A percentile compares a stretch with the other conserved stretches of the same genome.
These are phyloP conservation scores for Diplocarpon mali DNA, from an alignment of 2,329 filamentous ascomycete genomes.

Conservation along the genomic window DNA sequence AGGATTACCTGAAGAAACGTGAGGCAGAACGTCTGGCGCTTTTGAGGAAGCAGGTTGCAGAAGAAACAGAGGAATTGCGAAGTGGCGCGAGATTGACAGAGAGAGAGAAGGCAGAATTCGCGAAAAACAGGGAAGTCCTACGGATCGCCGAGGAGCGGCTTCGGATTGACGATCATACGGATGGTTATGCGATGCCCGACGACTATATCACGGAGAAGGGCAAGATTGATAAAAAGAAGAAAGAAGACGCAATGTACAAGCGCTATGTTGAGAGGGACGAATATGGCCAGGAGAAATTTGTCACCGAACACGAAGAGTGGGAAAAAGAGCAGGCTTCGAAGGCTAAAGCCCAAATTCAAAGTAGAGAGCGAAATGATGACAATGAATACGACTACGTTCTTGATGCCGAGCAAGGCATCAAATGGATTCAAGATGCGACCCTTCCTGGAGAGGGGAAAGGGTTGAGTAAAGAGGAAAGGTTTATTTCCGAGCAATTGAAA, in stretches of 20 bases:
- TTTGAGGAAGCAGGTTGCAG: constrained; percentile 79
- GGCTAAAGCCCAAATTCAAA: constrained; percentile 74
- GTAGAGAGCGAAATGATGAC: constrained; percentile 63
- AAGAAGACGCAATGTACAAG: constrained; percentile 82
- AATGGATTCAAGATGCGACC: constrained; percentile 67
- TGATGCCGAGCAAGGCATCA: constrained; percentile 78
- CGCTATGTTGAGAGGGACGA: constrained; percentile 82
- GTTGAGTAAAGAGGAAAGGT: constrained; percentile 67
- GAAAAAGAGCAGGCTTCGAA: constrained; percentile 81
- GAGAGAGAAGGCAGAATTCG: constrained; percentile 77
- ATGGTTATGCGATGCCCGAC: constrained; percentile 88
- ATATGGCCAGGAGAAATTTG: constrained; percentile 75
- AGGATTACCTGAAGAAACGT: constrained; percentile 88
- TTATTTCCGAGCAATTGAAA: constrained; percentile 70
- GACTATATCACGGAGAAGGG: constrained; percentile 93
- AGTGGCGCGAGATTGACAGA: constrained; percentile 66
- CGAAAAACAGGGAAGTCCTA: constrained; percentile 73
- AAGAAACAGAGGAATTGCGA: constrained; percentile 72
- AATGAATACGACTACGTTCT: constrained; percentile 88
- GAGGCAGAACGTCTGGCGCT: constrained; percentile 77
- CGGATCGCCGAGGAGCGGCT: constrained; percentile 74
- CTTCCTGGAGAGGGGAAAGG: constrained; percentile 60
- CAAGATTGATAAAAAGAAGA: constrained; percentile 76
- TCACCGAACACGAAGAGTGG: constrained; percentile 95
- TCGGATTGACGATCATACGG: constrained; percentile 79